Conservation (phyloP, 2,329 filamentous ascomycete genomes). For the Trichoderma harzianum region DNA sequence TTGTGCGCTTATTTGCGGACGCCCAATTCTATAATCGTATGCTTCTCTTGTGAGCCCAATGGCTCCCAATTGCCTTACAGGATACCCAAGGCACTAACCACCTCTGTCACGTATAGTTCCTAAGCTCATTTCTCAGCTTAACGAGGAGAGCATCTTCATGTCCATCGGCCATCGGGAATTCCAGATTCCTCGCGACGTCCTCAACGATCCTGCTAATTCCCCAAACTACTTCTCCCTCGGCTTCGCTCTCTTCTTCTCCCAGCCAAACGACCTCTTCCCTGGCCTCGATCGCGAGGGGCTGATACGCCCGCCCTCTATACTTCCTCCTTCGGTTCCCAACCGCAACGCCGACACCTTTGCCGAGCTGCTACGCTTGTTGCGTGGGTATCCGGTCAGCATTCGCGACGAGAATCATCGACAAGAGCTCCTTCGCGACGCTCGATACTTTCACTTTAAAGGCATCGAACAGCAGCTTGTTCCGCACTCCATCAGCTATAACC, state of each 20-base stretch:
- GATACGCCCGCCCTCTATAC: slow-evolving; percentile 80
- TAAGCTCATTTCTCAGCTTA: slow-evolving; percentile 83
- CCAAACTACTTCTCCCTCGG: slow-evolving; percentile 95
- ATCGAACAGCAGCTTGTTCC: slow-evolving; percentile 84
- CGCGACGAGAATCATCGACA: slow-evolving; percentile 71
- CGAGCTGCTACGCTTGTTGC: slow-evolving; percentile 75
- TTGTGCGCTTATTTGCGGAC: slow-evolving; percentile 89
- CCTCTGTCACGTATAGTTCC: slow-evolving; percentile 57
- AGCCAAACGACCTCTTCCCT: slow-evolving; percentile 76
- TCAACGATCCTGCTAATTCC: slow-evolving; percentile 80
- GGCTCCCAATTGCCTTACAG: background rate
- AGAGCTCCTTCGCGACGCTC: slow-evolving; percentile 77
- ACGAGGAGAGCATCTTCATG: slow-evolving; percentile 88
- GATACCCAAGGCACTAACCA: background rate
- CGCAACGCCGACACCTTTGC: slow-evolving; percentile 80
- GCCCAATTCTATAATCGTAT: slow-evolving; percentile 88
- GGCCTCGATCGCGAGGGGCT: slow-evolving; percentile 75
- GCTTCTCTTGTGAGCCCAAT: background rate
- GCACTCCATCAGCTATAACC: slow-evolving; percentile 72
- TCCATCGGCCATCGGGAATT: slow-evolving; percentile 85
- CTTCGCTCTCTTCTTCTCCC: slow-evolving; percentile 82
- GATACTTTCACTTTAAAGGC: slow-evolving; percentile 90
- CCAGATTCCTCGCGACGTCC: slow-evolving; percentile 84
- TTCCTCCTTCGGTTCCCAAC: slow-evolving; percentile 76
- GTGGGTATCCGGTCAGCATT: slow-evolving; percentile 79